phyloP scores from a whole-genome alignment of 352 stramenopile genomes.

The Phytopythium kandeliae region DNA sequence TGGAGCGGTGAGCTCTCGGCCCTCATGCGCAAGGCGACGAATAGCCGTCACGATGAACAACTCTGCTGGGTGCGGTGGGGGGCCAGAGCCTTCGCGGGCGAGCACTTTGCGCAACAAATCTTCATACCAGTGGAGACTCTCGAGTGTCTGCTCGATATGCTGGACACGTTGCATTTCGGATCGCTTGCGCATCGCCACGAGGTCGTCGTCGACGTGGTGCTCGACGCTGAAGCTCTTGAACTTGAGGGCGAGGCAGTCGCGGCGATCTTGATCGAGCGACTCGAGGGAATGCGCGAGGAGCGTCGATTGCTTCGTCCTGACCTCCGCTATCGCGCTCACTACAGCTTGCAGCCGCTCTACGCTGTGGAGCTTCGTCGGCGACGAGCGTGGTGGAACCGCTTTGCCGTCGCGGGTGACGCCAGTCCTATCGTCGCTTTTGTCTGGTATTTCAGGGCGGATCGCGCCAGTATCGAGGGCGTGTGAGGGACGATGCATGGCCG shows the following conservation, averaged over 20 bases:
- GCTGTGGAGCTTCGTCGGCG: conserved; percentile 24
- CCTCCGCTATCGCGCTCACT: conserved; percentile 35
- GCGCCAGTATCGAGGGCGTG: conserved; percentile 1
- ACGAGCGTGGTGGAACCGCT: background rate
- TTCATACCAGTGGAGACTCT: conserved; percentile 38
- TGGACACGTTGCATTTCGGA: conserved; percentile 37
- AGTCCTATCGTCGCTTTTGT: background rate
- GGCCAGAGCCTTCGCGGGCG: conserved; percentile 18
- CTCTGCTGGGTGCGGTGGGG: conserved; percentile 35
- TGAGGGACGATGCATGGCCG: background rate
- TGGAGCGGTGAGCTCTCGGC: conserved; percentile 30
- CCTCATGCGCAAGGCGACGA: conserved; percentile 30
- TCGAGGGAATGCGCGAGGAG: conserved; percentile 32
- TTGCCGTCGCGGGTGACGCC: background rate
- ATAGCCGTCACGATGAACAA: conserved; percentile 50
- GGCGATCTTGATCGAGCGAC: conserved; percentile 42
- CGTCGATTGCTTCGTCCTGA: conserved; percentile 31
- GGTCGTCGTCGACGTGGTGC: conserved; percentile 28
- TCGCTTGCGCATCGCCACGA: conserved; percentile 40
- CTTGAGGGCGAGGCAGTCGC: conserved; percentile 47
- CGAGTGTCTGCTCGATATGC: conserved; percentile 18
- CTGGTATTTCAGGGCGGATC: too few species aligned
- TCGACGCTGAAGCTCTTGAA: conserved; percentile 35
- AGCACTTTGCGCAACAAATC: conserved; percentile 46
- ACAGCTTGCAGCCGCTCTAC: conserved; percentile 49